Evolutionary conservation across 2,329 filamentous ascomycete genomes (phyloP), one percentile per base, ranked within the genome.

Genomic region (Sporothrix globosa): DNA sequence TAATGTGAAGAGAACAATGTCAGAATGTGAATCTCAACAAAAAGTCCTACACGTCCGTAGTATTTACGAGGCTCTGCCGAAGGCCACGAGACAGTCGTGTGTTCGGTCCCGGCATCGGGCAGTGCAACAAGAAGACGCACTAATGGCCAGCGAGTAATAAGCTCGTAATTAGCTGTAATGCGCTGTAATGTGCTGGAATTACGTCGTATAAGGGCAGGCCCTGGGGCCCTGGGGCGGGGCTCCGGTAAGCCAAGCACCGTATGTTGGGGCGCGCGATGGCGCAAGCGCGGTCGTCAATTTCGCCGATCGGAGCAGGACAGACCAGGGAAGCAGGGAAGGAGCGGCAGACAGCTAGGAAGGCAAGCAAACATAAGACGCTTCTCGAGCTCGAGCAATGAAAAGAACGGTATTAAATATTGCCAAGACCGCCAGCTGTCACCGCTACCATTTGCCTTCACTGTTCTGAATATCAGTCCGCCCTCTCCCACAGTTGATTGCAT

Each of bases 1-100:
- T 19, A 3, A 63, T 21, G 21, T 63, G 39, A 13, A 21, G 9
- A 3, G 34, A 14, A 14, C 10, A 24, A 24, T 7, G 10, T 24
- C 34, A n/a, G 34, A 41, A 19, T 46, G 9, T 27, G 21, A 13
- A 21, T 63, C 58, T 46, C 58, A 63, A 63, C 58, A 61, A n/a
- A 41, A 44, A 63, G 58, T 63, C 58, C 39, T 46, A 44, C 58
- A 19, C 27, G 58, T 27, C 39, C 58, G 39, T 27, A 61, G 39
- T 61, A 46, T 61, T 44, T 63, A 63, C 58, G 39, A 46, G 21
- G 39, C n/a, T 41, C 41, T 44, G 21, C 58, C n/a, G 58, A 63
- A 63, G 19, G 21, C 58, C 58, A 10, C 39, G 39, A 27, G 39
- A 27, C 58, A 39, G 30, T 24, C n/a, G 58, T 39, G 58, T 21